Percentiles rank a stretch among this genome's conserved stretches.
phyloP scores from a whole-genome alignment of 352 stramenopile genomes.

The Pythium volutum region DNA sequence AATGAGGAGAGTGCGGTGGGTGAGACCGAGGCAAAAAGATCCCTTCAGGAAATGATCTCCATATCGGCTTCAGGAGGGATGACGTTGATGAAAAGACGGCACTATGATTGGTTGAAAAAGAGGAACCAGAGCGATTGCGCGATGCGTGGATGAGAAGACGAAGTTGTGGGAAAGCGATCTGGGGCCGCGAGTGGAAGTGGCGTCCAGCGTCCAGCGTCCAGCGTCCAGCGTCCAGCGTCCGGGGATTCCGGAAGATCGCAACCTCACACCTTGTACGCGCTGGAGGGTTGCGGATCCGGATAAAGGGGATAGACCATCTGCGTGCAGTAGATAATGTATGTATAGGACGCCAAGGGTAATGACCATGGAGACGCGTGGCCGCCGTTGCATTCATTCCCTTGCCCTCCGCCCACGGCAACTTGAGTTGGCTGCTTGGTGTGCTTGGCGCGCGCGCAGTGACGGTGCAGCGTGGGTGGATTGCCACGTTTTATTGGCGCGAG shows the following conservation, averaged over 20 bases:
- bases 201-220: background rate
- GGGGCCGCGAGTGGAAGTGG: background rate
- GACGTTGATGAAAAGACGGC: conserved; percentile 19
- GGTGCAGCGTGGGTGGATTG: background rate
- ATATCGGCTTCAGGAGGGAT: conserved; percentile 24
- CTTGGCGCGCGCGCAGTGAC: no score
- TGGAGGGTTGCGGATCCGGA: background rate
- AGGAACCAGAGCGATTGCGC: conserved; percentile 22
- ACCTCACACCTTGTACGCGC: background rate
- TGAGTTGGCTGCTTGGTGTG: conserved; percentile 12
- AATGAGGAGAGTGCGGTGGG: background rate
- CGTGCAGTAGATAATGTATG: no score
- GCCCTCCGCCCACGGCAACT: no score
- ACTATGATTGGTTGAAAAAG: conserved; percentile 21
- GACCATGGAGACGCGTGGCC: no score
- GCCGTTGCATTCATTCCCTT: no score
- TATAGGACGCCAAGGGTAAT: no score
- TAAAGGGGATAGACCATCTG: no score
- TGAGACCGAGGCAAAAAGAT: no score
- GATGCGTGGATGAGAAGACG: background rate
- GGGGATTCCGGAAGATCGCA: background rate
- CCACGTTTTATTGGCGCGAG: conserved; percentile 4
- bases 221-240: background rate
- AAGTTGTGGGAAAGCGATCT: background rate
- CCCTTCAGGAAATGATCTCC: no score